Percentiles rank a stretch among this genome's conserved stretches.
Evolutionary conservation across 2,329 filamentous ascomycete genomes (phyloP).

Genomic region (Remersonia thermophila): DNA sequence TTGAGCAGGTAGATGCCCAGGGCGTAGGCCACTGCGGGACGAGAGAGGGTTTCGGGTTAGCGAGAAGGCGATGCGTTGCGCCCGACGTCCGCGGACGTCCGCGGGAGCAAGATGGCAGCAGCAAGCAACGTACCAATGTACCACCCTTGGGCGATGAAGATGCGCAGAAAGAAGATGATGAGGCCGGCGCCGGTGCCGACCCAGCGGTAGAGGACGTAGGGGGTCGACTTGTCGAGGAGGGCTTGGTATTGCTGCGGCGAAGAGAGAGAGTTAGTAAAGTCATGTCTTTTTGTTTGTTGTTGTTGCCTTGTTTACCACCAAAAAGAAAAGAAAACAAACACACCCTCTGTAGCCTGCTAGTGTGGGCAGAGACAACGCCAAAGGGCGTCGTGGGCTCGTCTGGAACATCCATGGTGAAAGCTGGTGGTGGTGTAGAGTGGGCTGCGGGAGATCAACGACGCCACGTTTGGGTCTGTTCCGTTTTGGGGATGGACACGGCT

Average conservation of each 20-base stretch:
- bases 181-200: constrained; percentile 65
- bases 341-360: constrained; percentile 40
- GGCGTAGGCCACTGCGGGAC: constrained; percentile 73
- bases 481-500: too few relatives aligned
- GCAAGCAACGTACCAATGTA: constrained; percentile 65
- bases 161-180: constrained; percentile 73
- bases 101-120: too few relatives aligned
- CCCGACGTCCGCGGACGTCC: too few relatives aligned
- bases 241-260: constrained; percentile 71
- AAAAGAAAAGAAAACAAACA: constrained; percentile 26
- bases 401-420: constrained; percentile 14
- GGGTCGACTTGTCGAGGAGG: constrained; percentile 86
- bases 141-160: constrained; percentile 91
- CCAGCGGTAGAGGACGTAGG: constrained; percentile 85
- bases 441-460: too few relatives aligned
- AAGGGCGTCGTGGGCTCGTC: constrained; percentile 18
- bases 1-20: constrained; percentile 98
- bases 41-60: too few relatives aligned
- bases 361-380: constrained; percentile 16
- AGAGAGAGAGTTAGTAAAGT: too few relatives aligned
- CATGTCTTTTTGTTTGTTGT: constrained; percentile 1
- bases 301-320: too few relatives aligned
- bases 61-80: too few relatives aligned
- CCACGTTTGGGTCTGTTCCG: background rate
- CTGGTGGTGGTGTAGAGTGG: background rate